These are phyloP conservation scores for Saprolegnia diclina DNA, from an alignment of 352 stramenopile species.

Conservation along the genomic window DNA sequence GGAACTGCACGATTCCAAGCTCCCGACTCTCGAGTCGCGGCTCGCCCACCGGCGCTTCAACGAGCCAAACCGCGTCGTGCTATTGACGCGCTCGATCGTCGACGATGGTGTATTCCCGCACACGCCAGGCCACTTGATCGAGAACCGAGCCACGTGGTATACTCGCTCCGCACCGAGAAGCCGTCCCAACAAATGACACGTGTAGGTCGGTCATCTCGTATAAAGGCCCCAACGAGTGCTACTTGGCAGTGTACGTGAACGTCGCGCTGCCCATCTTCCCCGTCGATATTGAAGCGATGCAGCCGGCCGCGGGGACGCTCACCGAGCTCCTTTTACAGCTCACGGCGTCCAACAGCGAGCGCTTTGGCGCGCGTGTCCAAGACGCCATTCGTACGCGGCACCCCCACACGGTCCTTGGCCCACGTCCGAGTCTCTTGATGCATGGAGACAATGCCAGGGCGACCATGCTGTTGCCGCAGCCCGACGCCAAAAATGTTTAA, in stretches of 20 bases:
- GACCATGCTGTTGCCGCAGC: too few relatives aligned
- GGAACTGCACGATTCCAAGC: neutral
- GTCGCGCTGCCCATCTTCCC: neutral
- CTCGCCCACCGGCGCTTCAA: neutral
- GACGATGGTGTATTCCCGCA: neutral
- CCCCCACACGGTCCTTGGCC: too few relatives aligned
- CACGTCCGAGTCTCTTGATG: too few relatives aligned
- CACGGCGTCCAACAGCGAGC: neutral
- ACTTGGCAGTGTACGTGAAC: conserved; percentile 1
- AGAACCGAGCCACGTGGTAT: conserved; percentile 1
- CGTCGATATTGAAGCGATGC: neutral
- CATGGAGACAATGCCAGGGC: too few relatives aligned
- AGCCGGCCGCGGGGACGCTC: neutral
- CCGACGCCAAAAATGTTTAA: too few relatives aligned
- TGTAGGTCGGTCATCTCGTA: neutral
- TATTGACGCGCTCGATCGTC: neutral
- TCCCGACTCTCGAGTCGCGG: neutral
- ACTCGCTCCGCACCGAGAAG: neutral
- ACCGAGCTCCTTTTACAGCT: neutral
- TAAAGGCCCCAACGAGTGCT: neutral
- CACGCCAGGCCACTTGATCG: neutral
- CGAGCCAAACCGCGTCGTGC: neutral
- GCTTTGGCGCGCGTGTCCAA: neutral
- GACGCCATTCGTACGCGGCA: neutral
- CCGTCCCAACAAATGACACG: neutral